phyloP scores from a whole-genome alignment of 768 basidiomycete species.

The Suillus paluster region DNA sequence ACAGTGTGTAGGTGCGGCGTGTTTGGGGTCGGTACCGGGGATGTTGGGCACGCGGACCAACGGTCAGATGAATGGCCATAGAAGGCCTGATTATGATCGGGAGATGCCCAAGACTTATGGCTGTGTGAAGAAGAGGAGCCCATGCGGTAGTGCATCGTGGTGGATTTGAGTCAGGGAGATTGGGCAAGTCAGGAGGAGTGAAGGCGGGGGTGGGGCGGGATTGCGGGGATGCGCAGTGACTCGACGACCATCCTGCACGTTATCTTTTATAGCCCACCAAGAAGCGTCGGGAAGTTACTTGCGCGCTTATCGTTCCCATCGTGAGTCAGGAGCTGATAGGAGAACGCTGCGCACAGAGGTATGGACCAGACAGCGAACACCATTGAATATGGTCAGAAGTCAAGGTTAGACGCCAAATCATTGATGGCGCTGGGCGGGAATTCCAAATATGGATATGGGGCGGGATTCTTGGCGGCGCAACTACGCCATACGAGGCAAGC shows the following conservation, averaged over 20 bases:
- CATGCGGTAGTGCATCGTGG: slow-evolving; percentile 25
- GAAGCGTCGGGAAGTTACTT: slow-evolving; percentile 25
- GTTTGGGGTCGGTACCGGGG: slow-evolving; percentile 26
- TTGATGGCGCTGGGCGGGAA: slow-evolving; percentile 19
- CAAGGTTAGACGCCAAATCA: slow-evolving; percentile 12
- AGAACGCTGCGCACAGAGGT: slow-evolving; percentile 15
- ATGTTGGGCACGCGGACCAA: slow-evolving; percentile 17
- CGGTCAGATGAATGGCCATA: slow-evolving; percentile 9
- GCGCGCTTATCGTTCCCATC: slow-evolving; percentile 5
- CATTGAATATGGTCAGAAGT: slow-evolving; percentile 20
- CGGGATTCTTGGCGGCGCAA: slow-evolving; percentile 20
- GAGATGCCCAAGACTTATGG: slow-evolving; percentile 25
- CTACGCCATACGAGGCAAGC: slow-evolving; percentile 17
- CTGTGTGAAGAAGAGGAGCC: slow-evolving; percentile 9
- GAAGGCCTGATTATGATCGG: neutral
- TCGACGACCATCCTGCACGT: slow-evolving; percentile 15
- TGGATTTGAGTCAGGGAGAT: neutral
- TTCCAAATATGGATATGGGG: slow-evolving; percentile 23
- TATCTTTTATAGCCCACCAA: slow-evolving; percentile 32
- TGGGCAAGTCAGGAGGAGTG: neutral
- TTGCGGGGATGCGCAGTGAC: slow-evolving; percentile 17
- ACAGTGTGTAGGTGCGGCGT: slow-evolving; percentile 18
- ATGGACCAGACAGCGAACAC: slow-evolving; percentile 34
- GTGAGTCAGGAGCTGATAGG: slow-evolving; percentile 15
- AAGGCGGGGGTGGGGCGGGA: slow-evolving; percentile 6